These are phyloP conservation scores for Colletotrichum cuscutae DNA, from an alignment of 2,329 filamentous ascomycete species.

Conservation along the genomic window DNA sequence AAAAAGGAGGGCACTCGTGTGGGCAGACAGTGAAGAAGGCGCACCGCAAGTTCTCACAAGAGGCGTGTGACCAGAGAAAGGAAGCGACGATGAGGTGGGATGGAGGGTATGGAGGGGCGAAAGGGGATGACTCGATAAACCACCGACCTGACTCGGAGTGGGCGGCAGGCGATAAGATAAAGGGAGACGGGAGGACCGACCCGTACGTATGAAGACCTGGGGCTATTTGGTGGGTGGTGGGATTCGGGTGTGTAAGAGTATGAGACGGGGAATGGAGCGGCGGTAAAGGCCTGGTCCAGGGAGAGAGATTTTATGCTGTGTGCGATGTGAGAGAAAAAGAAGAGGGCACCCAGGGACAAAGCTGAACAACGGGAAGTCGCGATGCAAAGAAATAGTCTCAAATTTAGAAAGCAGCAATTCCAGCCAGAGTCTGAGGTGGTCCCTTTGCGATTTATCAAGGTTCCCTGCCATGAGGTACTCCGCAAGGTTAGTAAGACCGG, in stretches of 20 bases:
- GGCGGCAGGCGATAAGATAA: constrained; percentile 28
- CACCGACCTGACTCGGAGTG: constrained; percentile 25
- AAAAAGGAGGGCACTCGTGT: background rate
- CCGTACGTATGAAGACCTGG: background rate
- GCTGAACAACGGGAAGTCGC: background rate
- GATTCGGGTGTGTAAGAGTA: too few species aligned
- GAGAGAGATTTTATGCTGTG: background rate
- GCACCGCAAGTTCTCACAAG: constrained; percentile 3
- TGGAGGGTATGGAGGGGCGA: constrained; percentile 28
- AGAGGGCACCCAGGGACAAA: background rate
- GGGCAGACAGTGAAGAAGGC: background rate
- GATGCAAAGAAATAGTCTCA: background rate
- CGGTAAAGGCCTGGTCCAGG: background rate
- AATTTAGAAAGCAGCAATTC: background rate
- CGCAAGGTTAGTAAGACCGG: constrained; percentile 1
- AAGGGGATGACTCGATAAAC: constrained; percentile 28
- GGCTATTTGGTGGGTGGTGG: too few species aligned
- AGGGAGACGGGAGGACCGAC: background rate
- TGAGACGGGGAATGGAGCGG: background rate
- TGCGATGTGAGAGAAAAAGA: too few species aligned
- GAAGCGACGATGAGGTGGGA: constrained; percentile 1
- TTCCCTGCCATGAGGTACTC: constrained; percentile 2
- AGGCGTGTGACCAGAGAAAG: constrained; percentile 20
- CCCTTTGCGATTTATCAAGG: constrained; percentile 29
- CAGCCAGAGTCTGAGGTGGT: background rate